Conservation (phyloP, 2,329 filamentous ascomycete species). For the Biscogniauxia mediterranea region DNA sequence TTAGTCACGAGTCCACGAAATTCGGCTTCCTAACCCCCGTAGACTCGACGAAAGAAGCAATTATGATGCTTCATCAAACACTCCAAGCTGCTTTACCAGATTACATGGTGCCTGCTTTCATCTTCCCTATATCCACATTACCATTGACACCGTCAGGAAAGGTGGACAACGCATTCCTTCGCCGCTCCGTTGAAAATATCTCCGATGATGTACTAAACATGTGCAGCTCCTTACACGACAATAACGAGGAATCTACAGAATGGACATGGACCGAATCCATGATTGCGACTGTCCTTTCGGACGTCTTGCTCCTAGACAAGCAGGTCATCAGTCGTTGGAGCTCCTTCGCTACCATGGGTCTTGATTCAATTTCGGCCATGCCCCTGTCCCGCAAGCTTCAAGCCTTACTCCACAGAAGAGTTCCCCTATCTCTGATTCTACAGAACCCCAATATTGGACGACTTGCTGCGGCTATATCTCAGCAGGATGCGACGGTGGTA, state of each 20-base stretch:
- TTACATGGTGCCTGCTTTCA: conserved; percentile 77
- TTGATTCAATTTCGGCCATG: conserved; percentile 85
- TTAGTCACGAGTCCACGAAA: conserved; percentile 5
- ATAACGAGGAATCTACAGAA: conserved; percentile 32
- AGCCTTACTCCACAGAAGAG: conserved; percentile 39
- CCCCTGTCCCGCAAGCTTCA: conserved; percentile 60
- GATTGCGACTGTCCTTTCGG: conserved; percentile 55
- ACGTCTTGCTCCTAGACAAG: conserved; percentile 44
- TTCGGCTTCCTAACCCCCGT: conserved; percentile 41
- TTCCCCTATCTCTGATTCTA: conserved; percentile 70
- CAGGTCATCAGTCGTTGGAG: conserved; percentile 58
- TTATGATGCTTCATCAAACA: conserved; percentile 50
- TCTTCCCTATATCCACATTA: conserved; percentile 67
- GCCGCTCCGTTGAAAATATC: conserved; percentile 46
- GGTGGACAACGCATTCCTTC: conserved; percentile 59
- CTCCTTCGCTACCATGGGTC: conserved; percentile 73
- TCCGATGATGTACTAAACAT: conserved; percentile 42
- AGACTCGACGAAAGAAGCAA: conserved; percentile 26
- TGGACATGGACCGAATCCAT: conserved; percentile 56
- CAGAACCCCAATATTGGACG: conserved; percentile 64
- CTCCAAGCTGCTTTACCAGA: conserved; percentile 58
- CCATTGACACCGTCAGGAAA: conserved; percentile 76
- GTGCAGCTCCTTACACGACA: conserved; percentile 29
- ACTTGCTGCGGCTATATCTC: conserved; percentile 44
- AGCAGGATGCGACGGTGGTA: neutral